phyloP scores from a whole-genome alignment of 2,329 filamentous ascomycete genomes.

The Alternaria consortialis region DNA sequence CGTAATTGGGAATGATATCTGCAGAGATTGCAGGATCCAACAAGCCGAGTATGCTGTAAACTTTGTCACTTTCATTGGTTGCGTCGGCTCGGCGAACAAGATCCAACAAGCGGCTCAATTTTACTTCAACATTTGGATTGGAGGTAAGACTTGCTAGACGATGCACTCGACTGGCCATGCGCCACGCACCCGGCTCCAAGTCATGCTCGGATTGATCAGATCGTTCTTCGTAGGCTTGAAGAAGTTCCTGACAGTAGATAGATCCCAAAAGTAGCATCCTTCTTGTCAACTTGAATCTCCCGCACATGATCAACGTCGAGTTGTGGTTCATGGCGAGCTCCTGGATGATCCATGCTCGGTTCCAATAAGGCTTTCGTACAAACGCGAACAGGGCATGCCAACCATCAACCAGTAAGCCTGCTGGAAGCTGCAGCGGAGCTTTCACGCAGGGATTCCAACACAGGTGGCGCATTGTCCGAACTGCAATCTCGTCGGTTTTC shows the following conservation, averaged over 20 bases:
- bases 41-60: background rate
- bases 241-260: background rate
- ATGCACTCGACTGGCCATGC: fast-evolving
- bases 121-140: background rate
- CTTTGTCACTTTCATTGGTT: background rate
- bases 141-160: background rate
- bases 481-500: background rate
- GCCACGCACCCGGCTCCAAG: fast-evolving
- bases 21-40: background rate
- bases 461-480: background rate
- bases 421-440: background rate
- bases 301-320: background rate
- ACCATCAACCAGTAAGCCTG: fast-evolving
- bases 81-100: background rate
- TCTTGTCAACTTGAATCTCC: background rate
- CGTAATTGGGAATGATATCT: background rate
- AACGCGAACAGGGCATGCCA: background rate
- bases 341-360: background rate
- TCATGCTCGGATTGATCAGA: background rate
- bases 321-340: background rate
- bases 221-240: background rate
- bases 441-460: background rate
- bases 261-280: background rate
- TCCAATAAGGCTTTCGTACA: background rate
- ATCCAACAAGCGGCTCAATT: fast-evolving